These are phyloP conservation scores for Kazachstania kunashirensis DNA, from an alignment of 805 yeast genomes.

Conservation along the genomic window DNA sequence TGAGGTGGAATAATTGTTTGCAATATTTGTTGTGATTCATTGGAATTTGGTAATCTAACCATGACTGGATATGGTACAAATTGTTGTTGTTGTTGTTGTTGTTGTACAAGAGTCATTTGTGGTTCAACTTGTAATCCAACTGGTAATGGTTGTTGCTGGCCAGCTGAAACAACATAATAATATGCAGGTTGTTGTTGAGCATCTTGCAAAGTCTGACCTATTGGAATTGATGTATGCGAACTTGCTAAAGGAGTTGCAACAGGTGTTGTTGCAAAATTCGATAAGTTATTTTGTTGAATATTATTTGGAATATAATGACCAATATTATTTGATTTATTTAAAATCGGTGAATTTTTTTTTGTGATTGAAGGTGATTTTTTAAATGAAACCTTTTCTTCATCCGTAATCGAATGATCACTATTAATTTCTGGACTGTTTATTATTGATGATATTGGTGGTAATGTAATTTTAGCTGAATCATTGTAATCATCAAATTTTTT, in stretches of 20 bases:
- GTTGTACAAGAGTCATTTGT: not conserved
- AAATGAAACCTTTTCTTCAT: not conserved
- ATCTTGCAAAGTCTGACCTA: no score
- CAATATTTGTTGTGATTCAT: not conserved
- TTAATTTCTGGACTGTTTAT: not conserved
- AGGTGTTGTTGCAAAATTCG: not conserved
- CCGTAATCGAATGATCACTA: not conserved
- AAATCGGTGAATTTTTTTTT: no score
- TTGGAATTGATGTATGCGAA: no score
- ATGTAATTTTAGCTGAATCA: not conserved
- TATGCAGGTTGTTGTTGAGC: not conserved
- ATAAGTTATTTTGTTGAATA: no score
- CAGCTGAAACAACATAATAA: not conserved
- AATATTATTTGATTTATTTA: no score
- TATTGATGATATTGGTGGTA: slow-evolving; percentile 5
- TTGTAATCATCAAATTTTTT: no score
- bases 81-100: not conserved
- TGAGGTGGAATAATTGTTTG: not conserved
- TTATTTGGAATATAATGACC: no score
- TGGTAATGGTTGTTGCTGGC: slow-evolving; percentile 1
- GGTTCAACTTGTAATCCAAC: not conserved
- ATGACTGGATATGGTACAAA: not conserved
- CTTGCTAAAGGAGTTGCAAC: slow-evolving; percentile 1
- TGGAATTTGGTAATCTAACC: not conserved
- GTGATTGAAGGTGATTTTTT: not conserved